Evolutionary conservation across 1,284 basidiomycete species (phyloP).

Genomic region (Irpex sp.): DNA sequence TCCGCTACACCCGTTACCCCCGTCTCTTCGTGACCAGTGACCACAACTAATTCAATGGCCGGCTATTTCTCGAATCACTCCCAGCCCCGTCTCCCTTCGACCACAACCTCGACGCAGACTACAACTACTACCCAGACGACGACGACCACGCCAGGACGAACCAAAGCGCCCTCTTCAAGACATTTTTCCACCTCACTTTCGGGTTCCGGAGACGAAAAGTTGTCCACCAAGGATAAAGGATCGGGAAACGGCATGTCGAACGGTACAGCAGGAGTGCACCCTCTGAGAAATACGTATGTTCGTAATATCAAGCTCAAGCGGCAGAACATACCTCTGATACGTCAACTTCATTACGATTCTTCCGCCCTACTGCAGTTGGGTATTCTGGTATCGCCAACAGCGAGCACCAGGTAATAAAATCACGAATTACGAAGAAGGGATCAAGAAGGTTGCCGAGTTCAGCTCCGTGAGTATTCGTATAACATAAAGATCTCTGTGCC

Average conservation of each 20-base stretch:
- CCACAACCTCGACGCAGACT: constrained; percentile 25
- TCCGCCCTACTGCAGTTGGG: constrained; percentile 52
- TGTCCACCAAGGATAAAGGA: constrained; percentile 40
- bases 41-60: constrained; percentile 29
- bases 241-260: constrained; percentile 35
- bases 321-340: constrained; percentile 18
- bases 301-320: constrained; percentile 36
- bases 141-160: constrained; percentile 29
- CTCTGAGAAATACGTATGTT: constrained; percentile 84
- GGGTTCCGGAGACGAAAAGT: constrained; percentile 38
- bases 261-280: constrained; percentile 48
- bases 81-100: constrained; percentile 63
- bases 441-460: constrained; percentile 78
- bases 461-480: constrained; percentile 51
- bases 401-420: constrained; percentile 78
- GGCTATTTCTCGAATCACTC: constrained; percentile 81
- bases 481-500: constrained; percentile 18
- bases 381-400: constrained; percentile 85
- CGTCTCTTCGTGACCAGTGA: background rate
- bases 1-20: background rate
- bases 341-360: background rate
- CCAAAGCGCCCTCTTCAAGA: constrained; percentile 56
- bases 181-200: constrained; percentile 72
- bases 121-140: constrained; percentile 9
- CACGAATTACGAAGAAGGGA: constrained; percentile 81